phyloP scores from a whole-genome alignment of 371 early-diverging fungal species.

The Mucor racemosus region DNA sequence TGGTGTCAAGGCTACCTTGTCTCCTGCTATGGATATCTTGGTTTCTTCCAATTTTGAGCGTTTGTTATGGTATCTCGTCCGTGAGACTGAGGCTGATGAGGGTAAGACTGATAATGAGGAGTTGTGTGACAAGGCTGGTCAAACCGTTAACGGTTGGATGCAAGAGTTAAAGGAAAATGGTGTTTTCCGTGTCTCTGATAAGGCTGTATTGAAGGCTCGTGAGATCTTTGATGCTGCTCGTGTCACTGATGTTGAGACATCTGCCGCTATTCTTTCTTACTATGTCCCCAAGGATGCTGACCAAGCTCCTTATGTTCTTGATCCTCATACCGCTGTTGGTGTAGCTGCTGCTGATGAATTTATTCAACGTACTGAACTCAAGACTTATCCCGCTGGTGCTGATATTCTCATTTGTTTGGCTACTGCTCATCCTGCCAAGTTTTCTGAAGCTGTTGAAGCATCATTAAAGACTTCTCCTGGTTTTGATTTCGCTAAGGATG shows the following conservation, averaged over 20 bases:
- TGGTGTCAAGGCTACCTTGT: conserved; percentile 79
- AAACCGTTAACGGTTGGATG: conserved; percentile 81
- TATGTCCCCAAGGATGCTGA: conserved; percentile 55
- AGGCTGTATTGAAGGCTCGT: conserved; percentile 70
- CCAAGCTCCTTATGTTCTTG: conserved; percentile 78
- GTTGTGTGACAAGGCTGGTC: conserved; percentile 58
- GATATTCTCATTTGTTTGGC: conserved; percentile 76
- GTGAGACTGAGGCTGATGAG: conserved; percentile 53
- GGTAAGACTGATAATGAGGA: conserved; percentile 41
- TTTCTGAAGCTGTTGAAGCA: conserved; percentile 86
- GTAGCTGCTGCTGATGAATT: conserved; percentile 80
- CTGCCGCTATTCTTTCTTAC: conserved; percentile 74
- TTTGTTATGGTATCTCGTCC: conserved; percentile 87
- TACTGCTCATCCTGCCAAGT: conserved; percentile 97
- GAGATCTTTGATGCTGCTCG: conserved; percentile 76
- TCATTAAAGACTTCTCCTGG: conserved; percentile 67
- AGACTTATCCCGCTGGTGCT: conserved; percentile 39
- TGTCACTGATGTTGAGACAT: conserved; percentile 77
- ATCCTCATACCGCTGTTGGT: conserved; percentile 97
- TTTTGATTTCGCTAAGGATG: conserved; percentile 67
- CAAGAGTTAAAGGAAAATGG: conserved; percentile 71
- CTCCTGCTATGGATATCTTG: conserved; percentile 98
- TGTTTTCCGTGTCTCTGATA: conserved; percentile 71
- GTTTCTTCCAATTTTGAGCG: conserved; percentile 97
- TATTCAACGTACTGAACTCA: conserved; percentile 29